Conservation (phyloP, 2,329 filamentous ascomycete genomes). For the Trichoderma lentiforme region DNA sequence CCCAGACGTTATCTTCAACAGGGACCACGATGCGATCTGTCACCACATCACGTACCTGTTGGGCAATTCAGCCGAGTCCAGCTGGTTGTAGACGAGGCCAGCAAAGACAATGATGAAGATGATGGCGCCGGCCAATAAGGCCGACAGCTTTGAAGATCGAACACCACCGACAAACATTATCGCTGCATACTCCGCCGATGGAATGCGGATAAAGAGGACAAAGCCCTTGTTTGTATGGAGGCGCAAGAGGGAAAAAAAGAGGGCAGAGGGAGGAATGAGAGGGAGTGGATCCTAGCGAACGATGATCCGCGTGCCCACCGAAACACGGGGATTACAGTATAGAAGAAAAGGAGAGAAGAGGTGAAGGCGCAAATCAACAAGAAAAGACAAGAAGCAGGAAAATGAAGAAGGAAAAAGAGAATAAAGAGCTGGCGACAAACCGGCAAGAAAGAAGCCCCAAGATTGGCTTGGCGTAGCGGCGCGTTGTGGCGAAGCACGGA, state of each 20-base stretch:
- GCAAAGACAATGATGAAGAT: constrained; percentile 33
- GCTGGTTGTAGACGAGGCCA: constrained; percentile 33
- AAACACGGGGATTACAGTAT: background rate
- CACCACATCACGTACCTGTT: constrained; percentile 20
- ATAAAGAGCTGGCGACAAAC: background rate
- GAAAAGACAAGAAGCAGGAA: background rate
- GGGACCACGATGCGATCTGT: background rate
- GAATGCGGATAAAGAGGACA: background rate
- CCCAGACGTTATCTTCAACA: background rate
- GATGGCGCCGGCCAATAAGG: constrained; percentile 30
- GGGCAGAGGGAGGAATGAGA: background rate
- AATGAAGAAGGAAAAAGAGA: background rate
- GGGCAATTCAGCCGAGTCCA: constrained; percentile 29
- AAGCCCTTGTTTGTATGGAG: background rate
- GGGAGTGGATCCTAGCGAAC: constrained; percentile 13
- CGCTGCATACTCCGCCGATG: constrained; percentile 24
- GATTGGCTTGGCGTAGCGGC: background rate
- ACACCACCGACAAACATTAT: constrained; percentile 31
- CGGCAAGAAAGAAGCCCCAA: background rate
- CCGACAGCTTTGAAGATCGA: constrained; percentile 31
- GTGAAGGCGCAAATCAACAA: background rate
- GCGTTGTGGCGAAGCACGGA: constrained; percentile 4
- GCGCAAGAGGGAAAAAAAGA: background rate
- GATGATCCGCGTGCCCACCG: constrained; percentile 12
- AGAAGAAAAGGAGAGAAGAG: background rate